Conservation (phyloP, 1,284 basidiomycete species). For the Cutaneotrichosporon cutaneum region DNA sequence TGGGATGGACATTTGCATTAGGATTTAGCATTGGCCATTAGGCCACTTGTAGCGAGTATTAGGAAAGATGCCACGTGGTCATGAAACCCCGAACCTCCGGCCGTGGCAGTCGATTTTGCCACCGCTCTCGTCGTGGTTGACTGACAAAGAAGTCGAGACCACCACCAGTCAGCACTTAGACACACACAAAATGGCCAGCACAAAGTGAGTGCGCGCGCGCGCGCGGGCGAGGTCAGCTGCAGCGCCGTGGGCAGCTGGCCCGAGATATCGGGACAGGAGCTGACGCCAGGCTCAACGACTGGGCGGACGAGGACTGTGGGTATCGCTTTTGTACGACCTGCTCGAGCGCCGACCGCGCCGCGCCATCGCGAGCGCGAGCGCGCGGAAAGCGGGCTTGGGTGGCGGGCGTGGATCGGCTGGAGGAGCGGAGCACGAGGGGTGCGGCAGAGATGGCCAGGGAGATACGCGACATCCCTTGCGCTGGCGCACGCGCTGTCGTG, state of each 20-base stretch:
- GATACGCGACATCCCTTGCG: no score
- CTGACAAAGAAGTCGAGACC: conserved; percentile 13
- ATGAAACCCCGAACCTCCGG: background rate
- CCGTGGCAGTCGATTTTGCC: conserved; percentile 13
- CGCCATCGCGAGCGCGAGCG: background rate
- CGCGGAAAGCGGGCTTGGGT: background rate
- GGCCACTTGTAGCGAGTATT: background rate
- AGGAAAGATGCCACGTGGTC: background rate
- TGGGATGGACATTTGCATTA: background rate
- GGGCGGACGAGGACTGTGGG: conserved; percentile 28
- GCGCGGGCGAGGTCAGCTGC: background rate
- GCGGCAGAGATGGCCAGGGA: no score
- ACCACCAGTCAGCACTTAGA: background rate
- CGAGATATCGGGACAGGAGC: background rate
- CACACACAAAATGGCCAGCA: conserved; percentile 14
- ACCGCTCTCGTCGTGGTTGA: conserved; percentile 1
- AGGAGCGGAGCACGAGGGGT: no score
- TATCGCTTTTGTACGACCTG: background rate
- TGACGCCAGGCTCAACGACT: conserved; percentile 25
- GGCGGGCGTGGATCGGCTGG: no score
- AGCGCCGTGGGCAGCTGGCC: background rate
- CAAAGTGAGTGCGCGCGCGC: conserved; percentile 9
- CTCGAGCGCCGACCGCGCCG: background rate
- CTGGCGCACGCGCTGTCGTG: no score
- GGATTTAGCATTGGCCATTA: background rate